phyloP scores from a whole-genome alignment of 495 filamentous ascomycete genomes.

The Penicillium samsonianum region DNA sequence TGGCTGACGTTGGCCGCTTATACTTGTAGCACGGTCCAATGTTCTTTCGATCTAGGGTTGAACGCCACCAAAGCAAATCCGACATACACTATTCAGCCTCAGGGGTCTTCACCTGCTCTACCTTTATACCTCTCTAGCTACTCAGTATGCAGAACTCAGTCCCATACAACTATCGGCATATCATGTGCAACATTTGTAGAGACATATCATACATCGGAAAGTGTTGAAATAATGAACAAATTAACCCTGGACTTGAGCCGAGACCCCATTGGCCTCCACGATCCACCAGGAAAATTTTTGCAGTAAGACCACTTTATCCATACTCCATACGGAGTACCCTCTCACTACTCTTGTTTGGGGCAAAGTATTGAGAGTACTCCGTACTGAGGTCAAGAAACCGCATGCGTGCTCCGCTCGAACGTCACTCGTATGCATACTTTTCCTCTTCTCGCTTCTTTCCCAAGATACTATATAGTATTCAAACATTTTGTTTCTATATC shows the following conservation, averaged over 20 bases:
- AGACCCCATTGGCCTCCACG: background rate
- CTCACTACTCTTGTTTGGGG: background rate
- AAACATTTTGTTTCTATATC: background rate
- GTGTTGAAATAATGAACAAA: conserved; percentile 9
- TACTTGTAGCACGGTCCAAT: background rate
- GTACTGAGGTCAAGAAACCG: conserved; percentile 1
- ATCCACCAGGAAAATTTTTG: conserved; percentile 11
- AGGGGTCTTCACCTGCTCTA: background rate
- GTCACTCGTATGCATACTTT: background rate
- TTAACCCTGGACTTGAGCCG: background rate
- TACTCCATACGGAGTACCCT: background rate
- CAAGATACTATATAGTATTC: no score
- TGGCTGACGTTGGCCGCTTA: background rate
- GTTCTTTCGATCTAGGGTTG: background rate
- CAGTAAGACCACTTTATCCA: background rate
- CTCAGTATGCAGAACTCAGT: background rate
- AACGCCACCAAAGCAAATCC: conserved; percentile 1
- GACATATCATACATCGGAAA: conserved; percentile 9
- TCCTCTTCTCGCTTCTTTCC: background rate
- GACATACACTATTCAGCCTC: background rate
- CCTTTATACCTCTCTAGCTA: background rate
- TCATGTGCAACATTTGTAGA: background rate
- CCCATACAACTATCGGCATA: background rate
- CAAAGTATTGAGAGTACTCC: background rate
- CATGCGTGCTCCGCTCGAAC: background rate